Conservation (phyloP, 2,329 filamentous ascomycete species). For the Nemania serpens region DNA sequence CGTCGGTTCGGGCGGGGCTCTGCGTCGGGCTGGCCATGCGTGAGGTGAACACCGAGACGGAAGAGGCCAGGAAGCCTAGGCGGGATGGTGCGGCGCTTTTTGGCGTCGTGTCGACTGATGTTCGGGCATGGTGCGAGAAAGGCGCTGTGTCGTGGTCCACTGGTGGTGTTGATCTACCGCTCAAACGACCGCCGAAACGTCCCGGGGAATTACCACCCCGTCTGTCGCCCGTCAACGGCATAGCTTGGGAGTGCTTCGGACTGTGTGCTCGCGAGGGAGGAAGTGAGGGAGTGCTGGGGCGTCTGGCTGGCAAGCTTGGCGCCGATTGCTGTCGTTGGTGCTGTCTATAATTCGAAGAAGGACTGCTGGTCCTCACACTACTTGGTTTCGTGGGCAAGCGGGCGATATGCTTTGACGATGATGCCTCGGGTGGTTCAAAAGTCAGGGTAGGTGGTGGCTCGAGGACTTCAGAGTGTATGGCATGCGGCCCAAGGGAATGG, state of each 20-base stretch:
- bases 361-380: conserved; percentile 3
- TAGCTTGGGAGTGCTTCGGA: conserved; percentile 40
- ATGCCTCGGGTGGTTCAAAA: conserved; percentile 32
- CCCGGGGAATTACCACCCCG: conserved; percentile 39
- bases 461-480: conserved; percentile 1
- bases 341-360: conserved; percentile 26
- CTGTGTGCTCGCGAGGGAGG: conserved; percentile 27
- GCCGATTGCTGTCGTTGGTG: conserved; percentile 39
- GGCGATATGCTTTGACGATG: conserved; percentile 25
- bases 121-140: conserved; percentile 39
- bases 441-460: conserved; percentile 5
- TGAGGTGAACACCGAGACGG: conserved; percentile 51
- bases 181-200: conserved; percentile 42
- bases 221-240: conserved; percentile 51
- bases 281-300: conserved; percentile 22
- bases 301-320: conserved; percentile 27
- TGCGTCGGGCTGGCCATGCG: conserved; percentile 42
- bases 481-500: conserved; percentile 1
- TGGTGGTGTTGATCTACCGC: conserved; percentile 36
- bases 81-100: conserved; percentile 46
- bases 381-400: conserved; percentile 15
- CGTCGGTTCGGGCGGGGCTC: conserved; percentile 43
- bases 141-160: conserved; percentile 39
- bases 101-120: conserved; percentile 39
- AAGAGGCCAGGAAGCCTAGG: conserved; percentile 53